Evolutionary conservation across 495 filamentous ascomycete species (phyloP), one percentile per base, ranked within the genome.

Genomic region (Neurospora sp.): DNA sequence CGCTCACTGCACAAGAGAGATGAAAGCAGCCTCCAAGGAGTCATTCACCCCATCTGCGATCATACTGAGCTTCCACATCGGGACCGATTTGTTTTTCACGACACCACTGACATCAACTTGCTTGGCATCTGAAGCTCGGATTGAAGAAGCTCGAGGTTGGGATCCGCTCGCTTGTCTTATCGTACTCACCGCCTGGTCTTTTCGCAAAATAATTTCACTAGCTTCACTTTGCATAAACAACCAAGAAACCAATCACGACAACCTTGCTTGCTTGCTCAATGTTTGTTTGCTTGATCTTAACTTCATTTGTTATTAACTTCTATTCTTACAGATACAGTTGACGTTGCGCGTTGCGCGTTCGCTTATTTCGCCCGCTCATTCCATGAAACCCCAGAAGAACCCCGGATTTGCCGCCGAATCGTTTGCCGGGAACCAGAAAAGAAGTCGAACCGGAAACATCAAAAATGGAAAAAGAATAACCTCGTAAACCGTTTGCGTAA

Each of bases 401-500:
- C 27, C 53, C 22, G 53, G 27, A 65, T 35, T 65, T 35, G 14
- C 14, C 27, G 53, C 53, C 53, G 53, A 35, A 35, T 65, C 53
- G 53, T 65, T 65, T 65, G 53, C 18, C 53, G 53, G 53, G 14
- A 65, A 3, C 6, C 27, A 71, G 27, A 39, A 72, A 69, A 72
- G 16, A 3, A 70, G 37, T 48, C 45, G 59, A 68, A 65, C 35
- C 40, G 68, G 68, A 16, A 72, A 69, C 70, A 44, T 37, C 38
- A 74, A 8, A 9, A 35, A 2, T 16, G 53, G 22, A 61, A 61
- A 61, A 61, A 31, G 1, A 18, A 18, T 3, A 35, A 65, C 22
- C 27, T 37, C 53, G 53, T 35, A 65, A 76, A 48, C 44, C 71
- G 35, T 20, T 59, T 61, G 71, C 74, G 12, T 65, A 4, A 80